Base-by-base conservation (phyloP, 2,329 filamentous ascomycete species). In the Pseudogymnoascus sp. region DNA sequence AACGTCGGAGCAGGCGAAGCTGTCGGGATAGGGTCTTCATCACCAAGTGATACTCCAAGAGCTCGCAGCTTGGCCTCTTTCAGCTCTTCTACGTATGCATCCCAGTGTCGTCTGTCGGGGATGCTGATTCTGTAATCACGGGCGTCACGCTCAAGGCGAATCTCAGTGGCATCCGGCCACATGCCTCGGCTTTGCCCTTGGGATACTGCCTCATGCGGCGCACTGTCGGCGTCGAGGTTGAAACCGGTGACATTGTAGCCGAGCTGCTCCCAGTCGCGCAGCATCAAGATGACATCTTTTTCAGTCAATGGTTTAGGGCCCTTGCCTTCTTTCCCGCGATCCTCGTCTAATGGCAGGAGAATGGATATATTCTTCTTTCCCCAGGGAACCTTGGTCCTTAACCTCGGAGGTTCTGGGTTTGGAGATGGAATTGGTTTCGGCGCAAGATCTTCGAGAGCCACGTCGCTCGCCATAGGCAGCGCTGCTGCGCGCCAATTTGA, bases 1-100 rank as follows among this genome's bases (percentile, higher is more conserved):
- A 87, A 78, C 61, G 82, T 79, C 3, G 79, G 79, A n/a, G 79
- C 84, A 9, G 87, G 87, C 13, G 91, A 93, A 68, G 88, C 81
- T 3, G 86, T 85, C 3, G 83, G 78, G 62, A 81, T 76, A 65
- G 83, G 77, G 61, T 95, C 90, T 5, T 91, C 88, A 60, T 88
- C 86, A 36, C 87, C 90, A 65, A 90, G 82, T 17, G 86, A 92
- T 11, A 97, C 95, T 67, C 95, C 95, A 63, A 99, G 82, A 61
- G 93, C 93, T 66, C 92, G 87, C 62, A 99, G 81, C 77, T 97
- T 99, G 65, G 93, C 91, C 77, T 99, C 95, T 69, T 90, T 87
- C 36, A 97, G 79, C 68, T 89, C 87, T 63, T 89, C 84, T 64
- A 93, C 89, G 74, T 97, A 96, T 26, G 86, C 80, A 71, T 91